Base-by-base conservation (phyloP, 2,329 filamentous ascomycete genomes). In the Fusarium hostae region DNA sequence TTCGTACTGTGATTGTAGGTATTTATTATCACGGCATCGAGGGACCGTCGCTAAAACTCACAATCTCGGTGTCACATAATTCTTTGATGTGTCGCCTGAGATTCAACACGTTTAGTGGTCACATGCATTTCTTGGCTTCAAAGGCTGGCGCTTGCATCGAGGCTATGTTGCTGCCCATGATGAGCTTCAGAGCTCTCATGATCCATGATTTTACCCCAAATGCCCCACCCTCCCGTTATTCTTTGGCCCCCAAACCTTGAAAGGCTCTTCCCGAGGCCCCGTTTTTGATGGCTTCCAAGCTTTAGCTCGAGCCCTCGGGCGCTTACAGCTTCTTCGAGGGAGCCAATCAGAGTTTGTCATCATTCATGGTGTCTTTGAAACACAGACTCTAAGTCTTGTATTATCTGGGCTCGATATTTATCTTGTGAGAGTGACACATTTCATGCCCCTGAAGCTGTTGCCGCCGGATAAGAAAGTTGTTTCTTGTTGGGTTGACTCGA, bases 271-370 rank as follows among this genome's bases (percentile, higher is more conserved):
- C 70, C 69, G 68, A 65, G 41, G 50, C 47, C 69, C 69, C 58
- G 63, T 60, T 70, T 63, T 45, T 59, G 54, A 37, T 66, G 63
- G 63, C 65, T 61, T 59, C 63, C 61, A 59, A 52, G 63, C 58
- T 72, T 56, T 65, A 64, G 65, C 64, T 73, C 54, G 63, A 72
- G 74, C 65, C 70, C 54, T 57, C 58, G 71, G 75, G 75, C 75
- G 75, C 75, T 77, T 77, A 77, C 69, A 75, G 55, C 58, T 56
- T 68, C 63, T 52, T 35, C 22, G 32, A 43, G n/a, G 40, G 40
- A 64, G 26, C 75, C 75, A 77, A 77, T 77, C 73, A 77, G 35
- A 44, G 39, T 15, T 28, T 47, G 51, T 26, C 52, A 24, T 20
- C 35, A 12, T 50, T 54, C 32, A 26, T 62, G 30, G 45, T 72